Evolutionary conservation across 257 asterid genomes (phyloP).

Genomic region (Solanum gandarillasii): DNA sequence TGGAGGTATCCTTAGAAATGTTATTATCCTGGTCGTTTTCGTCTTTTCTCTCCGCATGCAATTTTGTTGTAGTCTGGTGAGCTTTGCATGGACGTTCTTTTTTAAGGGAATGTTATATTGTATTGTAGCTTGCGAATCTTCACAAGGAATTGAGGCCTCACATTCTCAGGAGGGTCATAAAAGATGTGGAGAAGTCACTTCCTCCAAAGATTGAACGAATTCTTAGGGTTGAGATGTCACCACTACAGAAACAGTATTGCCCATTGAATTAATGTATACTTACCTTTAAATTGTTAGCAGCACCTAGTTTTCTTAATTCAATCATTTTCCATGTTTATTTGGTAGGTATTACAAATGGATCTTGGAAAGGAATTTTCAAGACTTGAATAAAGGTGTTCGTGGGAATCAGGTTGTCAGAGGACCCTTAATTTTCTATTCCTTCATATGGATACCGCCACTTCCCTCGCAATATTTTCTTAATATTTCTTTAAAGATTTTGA

Average conservation of each 20-base stretch:
- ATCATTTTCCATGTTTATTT: neutral
- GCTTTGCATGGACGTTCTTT: neutral
- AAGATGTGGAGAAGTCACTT: slow-evolving; percentile 98
- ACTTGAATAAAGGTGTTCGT: slow-evolving; percentile 96
- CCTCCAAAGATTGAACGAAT: slow-evolving; percentile 98
- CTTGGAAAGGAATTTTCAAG: slow-evolving; percentile 94
- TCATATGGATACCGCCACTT: neutral
- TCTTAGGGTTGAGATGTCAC: slow-evolving; percentile 99
- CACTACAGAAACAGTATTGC: slow-evolving; percentile 94
- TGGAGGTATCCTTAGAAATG: slow-evolving; percentile 46
- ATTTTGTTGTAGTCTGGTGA: neutral
- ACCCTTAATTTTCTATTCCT: neutral
- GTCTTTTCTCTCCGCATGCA: neutral
- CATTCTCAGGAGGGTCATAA: slow-evolving; percentile 92
- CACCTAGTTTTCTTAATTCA: neutral
- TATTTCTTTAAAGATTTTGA: neutral
- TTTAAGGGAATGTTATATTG: neutral
- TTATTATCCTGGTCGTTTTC: neutral
- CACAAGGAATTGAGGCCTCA: slow-evolving; percentile 99
- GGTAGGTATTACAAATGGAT: slow-evolving; percentile 98
- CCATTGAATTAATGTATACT: neutral
- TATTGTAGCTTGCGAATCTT: slow-evolving; percentile 78
- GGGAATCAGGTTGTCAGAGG: slow-evolving; percentile 75
- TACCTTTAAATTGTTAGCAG: neutral
- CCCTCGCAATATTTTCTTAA: neutral